Evolutionary conservation across 1,284 basidiomycete genomes (phyloP).

Genomic region (Salmacisia buchloeana): DNA sequence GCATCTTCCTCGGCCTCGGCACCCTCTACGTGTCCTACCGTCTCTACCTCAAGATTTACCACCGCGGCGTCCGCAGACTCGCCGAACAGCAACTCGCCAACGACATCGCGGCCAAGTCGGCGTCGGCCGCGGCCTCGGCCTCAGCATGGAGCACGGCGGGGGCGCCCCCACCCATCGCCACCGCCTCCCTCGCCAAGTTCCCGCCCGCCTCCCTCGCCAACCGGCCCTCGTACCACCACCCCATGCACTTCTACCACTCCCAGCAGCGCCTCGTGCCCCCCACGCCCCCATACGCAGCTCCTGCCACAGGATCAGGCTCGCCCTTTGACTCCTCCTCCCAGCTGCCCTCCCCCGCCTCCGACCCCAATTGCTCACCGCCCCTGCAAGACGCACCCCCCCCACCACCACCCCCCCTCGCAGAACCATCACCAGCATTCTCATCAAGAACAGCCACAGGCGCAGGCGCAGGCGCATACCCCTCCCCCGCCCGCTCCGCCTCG

Average conservation of each 20-base stretch:
- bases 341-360: too few species aligned
- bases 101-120: background rate
- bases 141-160: too few species aligned
- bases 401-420: background rate
- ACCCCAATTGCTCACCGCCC: too few species aligned
- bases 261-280: too few species aligned
- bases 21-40: constrained; percentile 28
- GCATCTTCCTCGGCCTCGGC: constrained; percentile 33
- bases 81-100: background rate
- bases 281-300: too few species aligned
- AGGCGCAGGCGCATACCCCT: background rate
- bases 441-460: background rate
- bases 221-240: background rate
- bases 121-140: too few species aligned
- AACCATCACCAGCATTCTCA: background rate
- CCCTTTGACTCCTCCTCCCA: too few species aligned
- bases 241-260: background rate
- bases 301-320: too few species aligned
- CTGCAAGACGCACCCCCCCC: background rate
- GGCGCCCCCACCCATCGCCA: background rate
- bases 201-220: background rate
- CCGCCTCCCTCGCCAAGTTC: background rate
- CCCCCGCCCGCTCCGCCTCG: background rate
- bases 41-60: constrained; percentile 22
- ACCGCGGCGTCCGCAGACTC: background rate